Evolutionary conservation across 129 eudicot species (phyloP).

Genomic region (Cynara cardunculus): DNA sequence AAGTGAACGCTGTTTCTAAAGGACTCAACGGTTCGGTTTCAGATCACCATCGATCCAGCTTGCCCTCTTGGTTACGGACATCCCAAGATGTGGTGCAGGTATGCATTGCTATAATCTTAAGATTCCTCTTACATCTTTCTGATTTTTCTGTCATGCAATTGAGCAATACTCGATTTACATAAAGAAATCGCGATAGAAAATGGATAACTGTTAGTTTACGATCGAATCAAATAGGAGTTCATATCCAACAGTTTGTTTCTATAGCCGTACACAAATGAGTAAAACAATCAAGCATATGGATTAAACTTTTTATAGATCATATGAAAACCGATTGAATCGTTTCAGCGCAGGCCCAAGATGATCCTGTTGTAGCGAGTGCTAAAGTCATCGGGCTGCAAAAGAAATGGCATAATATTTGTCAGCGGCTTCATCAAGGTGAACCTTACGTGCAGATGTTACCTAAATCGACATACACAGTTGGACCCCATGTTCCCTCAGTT

Average conservation of each 20-base stretch:
- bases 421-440: slow-evolving; percentile 48
- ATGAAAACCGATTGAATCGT: slow-evolving; percentile 37
- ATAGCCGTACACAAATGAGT: neutral
- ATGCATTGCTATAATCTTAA: slow-evolving; percentile 16
- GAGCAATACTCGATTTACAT: neutral
- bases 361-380: slow-evolving; percentile 37
- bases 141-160: neutral
- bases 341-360: slow-evolving; percentile 83
- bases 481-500: slow-evolving; percentile 43
- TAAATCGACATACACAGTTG: slow-evolving; percentile 28
- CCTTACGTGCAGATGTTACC: slow-evolving; percentile 25
- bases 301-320: slow-evolving; percentile 7
- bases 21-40: slow-evolving; percentile 41
- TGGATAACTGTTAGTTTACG: neutral
- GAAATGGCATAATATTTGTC: slow-evolving; percentile 71
- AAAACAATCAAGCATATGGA: neutral
- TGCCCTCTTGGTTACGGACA: slow-evolving; percentile 68
- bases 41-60: slow-evolving; percentile 43
- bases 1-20: slow-evolving; percentile 46
- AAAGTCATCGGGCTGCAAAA: slow-evolving; percentile 45
- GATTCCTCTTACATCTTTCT: neutral
- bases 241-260: neutral
- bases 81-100: slow-evolving; percentile 55
- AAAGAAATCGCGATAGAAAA: neutral
- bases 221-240: too few relatives aligned